A percentile compares a stretch with the other conserved stretches of the same genome.
These are phyloP conservation scores for Rubroboletus pulcherrimus DNA, from an alignment of 768 basidiomycete species.

Conservation along the genomic window DNA sequence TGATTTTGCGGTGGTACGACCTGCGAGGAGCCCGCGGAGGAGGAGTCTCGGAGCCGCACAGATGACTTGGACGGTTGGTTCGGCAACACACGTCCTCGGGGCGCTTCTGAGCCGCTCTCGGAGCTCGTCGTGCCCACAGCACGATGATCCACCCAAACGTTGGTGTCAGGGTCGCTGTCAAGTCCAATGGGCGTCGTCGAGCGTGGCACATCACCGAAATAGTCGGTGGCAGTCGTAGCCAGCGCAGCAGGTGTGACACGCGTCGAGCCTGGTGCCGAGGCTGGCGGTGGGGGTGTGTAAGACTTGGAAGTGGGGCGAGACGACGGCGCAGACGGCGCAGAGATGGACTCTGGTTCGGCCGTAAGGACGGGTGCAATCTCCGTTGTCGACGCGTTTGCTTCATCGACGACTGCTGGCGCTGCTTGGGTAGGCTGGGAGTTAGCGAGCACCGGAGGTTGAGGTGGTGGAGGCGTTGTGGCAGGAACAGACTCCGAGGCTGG, in stretches of 20 bases:
- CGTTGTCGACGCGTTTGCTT: slow-evolving; percentile 29
- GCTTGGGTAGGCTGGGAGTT: not conserved
- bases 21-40: slow-evolving; percentile 28
- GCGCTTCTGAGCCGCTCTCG: slow-evolving; percentile 19
- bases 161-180: slow-evolving; percentile 20
- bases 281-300: slow-evolving; percentile 14
- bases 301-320: slow-evolving; percentile 19
- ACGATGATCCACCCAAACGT: slow-evolving; percentile 30
- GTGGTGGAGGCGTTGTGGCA: slow-evolving; percentile 12
- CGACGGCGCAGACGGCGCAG: slow-evolving; percentile 6
- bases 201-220: slow-evolving; percentile 27
- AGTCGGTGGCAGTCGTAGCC: not conserved
- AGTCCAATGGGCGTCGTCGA: slow-evolving; percentile 23
- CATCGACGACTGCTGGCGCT: slow-evolving; percentile 8
- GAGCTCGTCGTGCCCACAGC: slow-evolving; percentile 3
- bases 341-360: slow-evolving; percentile 42
- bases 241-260: slow-evolving; percentile 24
- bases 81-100: slow-evolving; percentile 17
- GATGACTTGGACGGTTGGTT: slow-evolving; percentile 24
- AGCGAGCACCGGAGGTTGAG: slow-evolving; percentile 4
- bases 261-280: slow-evolving; percentile 18
- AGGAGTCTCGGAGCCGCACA: slow-evolving; percentile 23
- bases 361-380: slow-evolving; percentile 47
- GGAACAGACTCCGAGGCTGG: slow-evolving; percentile 16
- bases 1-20: slow-evolving; percentile 8